Evolutionary conservation across 495 filamentous ascomycete genomes (phyloP).

Genomic region (Niebla homalea): DNA sequence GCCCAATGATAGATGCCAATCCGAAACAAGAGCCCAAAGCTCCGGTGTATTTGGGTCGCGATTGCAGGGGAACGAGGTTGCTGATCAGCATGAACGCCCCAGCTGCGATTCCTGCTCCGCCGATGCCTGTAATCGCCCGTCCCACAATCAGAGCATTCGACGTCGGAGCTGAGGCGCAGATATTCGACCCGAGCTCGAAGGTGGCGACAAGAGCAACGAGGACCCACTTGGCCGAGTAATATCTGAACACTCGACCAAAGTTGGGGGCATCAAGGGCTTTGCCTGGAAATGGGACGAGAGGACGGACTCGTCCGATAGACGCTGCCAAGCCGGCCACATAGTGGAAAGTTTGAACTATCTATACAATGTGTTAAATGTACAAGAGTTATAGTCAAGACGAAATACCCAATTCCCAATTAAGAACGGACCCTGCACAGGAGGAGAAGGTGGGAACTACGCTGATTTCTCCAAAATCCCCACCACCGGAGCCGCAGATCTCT

Average conservation of each 20-base stretch:
- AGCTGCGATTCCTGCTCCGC: slow-evolving; percentile 14
- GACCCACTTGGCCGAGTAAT: slow-evolving; percentile 12
- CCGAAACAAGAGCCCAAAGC: slow-evolving; percentile 11
- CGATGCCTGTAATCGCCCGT: slow-evolving; percentile 18
- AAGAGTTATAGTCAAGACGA: too few relatives aligned
- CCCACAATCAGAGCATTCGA: slow-evolving; percentile 18
- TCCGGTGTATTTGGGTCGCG: slow-evolving; percentile 33
- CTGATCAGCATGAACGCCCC: slow-evolving; percentile 27
- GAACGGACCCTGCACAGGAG: too few relatives aligned
- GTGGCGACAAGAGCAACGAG: slow-evolving; percentile 12
- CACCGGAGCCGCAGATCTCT: too few relatives aligned
- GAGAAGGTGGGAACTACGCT: too few relatives aligned
- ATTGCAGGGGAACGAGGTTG: slow-evolving; percentile 27
- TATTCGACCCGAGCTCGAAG: slow-evolving; percentile 15
- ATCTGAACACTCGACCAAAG: slow-evolving; percentile 12
- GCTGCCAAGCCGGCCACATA: too few relatives aligned
- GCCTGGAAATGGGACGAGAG: too few relatives aligned
- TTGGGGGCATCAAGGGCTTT: slow-evolving; percentile 12
- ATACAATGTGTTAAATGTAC: too few relatives aligned
- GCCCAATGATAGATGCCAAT: slow-evolving; percentile 33
- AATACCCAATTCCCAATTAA: too few relatives aligned
- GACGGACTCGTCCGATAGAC: too few relatives aligned
- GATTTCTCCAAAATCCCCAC: too few relatives aligned
- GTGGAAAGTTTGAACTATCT: too few relatives aligned
- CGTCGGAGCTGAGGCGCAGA: slow-evolving; percentile 16